Conservation (phyloP, 345 rosid species). For the Geranium rotundifolium region DNA sequence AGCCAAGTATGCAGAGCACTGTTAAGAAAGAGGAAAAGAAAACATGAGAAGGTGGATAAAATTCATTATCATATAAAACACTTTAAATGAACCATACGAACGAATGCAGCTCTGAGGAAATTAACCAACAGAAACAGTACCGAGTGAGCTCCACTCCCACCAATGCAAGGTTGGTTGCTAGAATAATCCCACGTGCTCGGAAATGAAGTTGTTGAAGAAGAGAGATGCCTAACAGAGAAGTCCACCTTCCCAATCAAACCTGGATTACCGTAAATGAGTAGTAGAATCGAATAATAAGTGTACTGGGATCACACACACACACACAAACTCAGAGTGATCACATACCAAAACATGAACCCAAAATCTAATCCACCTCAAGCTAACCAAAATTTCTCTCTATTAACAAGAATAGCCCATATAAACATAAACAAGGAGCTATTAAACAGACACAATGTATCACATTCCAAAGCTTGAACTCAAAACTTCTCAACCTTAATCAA, state of each 20-base stretch:
- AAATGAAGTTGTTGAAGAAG: conserved; percentile 62
- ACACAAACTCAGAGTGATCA: too few relatives aligned
- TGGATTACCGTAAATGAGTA: conserved; percentile 18
- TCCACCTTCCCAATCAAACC: conserved; percentile 95
- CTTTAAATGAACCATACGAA: neutral
- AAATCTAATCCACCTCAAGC: too few relatives aligned
- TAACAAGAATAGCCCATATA: too few relatives aligned
- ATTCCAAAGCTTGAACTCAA: neutral
- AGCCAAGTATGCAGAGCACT: conserved; percentile 80
- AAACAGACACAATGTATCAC: neutral
- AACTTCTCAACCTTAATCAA: neutral
- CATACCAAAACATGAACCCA: too few relatives aligned
- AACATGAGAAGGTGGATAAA: conserved; percentile 8
- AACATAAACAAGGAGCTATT: too few relatives aligned
- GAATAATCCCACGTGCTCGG: conserved; percentile 62
- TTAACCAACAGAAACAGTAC: conserved; percentile 22
- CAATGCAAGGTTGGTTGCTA: conserved; percentile 53
- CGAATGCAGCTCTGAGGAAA: neutral
- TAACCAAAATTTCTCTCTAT: too few relatives aligned
- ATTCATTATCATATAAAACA: neutral
- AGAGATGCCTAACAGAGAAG: conserved; percentile 86
- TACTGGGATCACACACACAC: neutral
- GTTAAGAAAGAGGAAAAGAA: conserved; percentile 10
- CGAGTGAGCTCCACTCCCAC: conserved; percentile 40
- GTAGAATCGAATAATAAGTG: conserved; percentile 5